Conservation (phyloP, 805 yeast species). For the Yarrowia porcina region DNA sequence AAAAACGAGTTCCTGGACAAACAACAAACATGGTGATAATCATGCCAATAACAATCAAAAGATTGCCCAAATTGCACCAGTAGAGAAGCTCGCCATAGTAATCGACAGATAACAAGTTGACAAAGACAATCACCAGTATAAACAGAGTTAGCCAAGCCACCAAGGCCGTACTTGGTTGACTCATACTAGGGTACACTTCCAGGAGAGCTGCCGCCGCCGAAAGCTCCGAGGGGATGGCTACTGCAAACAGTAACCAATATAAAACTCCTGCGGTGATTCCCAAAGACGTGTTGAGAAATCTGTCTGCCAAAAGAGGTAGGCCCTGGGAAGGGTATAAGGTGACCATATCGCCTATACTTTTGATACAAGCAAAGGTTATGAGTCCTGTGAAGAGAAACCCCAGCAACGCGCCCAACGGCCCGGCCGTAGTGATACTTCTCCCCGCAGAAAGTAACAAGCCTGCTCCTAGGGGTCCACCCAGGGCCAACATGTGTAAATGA, state of each 20-base stretch:
- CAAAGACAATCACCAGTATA: conserved; percentile 44
- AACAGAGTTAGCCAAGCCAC: conserved; percentile 70
- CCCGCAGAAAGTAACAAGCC: conserved; percentile 70
- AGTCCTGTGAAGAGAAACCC: conserved; percentile 65
- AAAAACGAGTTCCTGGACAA: conserved; percentile 55
- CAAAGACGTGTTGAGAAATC: conserved; percentile 61
- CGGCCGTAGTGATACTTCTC: conserved; percentile 67
- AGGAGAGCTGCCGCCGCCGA: conserved; percentile 78
- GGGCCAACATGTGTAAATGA: conserved; percentile 72
- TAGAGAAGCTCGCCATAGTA: conserved; percentile 75
- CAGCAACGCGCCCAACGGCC: conserved; percentile 70
- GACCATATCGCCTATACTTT: conserved; percentile 78
- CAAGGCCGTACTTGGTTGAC: conserved; percentile 50
- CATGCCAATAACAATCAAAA: conserved; percentile 46
- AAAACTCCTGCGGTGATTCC: conserved; percentile 67
- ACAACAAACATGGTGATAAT: conserved; percentile 63
- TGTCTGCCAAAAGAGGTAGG: conserved; percentile 66
- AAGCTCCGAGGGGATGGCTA: conserved; percentile 75
- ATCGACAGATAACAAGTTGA: conserved; percentile 66
- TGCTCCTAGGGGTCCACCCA: conserved; percentile 78
- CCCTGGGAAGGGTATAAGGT: conserved; percentile 75
- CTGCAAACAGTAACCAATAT: conserved; percentile 68
- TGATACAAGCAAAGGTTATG: conserved; percentile 64
- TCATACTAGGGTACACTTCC: conserved; percentile 57
- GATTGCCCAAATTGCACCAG: conserved; percentile 55